Evolutionary conservation across 345 rosid species (phyloP).

Genomic region (Durio zibethinus): DNA sequence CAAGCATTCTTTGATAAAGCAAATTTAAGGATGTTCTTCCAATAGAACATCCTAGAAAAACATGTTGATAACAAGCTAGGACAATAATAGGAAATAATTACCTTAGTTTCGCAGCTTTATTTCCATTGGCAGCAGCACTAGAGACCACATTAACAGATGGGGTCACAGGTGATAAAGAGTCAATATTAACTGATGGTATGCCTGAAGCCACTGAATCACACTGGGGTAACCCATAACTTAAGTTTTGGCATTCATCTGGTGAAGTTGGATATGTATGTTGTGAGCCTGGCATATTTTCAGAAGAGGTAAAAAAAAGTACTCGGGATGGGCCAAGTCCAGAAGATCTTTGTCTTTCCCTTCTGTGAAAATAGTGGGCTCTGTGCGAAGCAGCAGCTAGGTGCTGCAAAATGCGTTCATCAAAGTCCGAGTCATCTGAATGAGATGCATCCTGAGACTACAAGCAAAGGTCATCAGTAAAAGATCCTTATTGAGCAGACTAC

Average conservation of each 20-base stretch:
- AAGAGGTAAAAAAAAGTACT: conserved; percentile 27
- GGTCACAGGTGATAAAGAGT: conserved; percentile 25
- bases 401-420: conserved; percentile 62
- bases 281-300: conserved; percentile 21
- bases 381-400: conserved; percentile 57
- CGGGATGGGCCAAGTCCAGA: conserved; percentile 36
- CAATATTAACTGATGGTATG: conserved; percentile 22
- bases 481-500: background rate
- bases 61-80: background rate
- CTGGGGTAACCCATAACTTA: conserved; percentile 28
- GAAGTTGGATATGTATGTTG: conserved; percentile 18
- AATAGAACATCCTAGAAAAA: background rate
- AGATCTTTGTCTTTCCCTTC: conserved; percentile 57
- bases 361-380: conserved; percentile 42
- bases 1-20: background rate
- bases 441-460: conserved; percentile 43
- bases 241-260: conserved; percentile 24
- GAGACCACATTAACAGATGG: conserved; percentile 27
- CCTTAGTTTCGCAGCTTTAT: conserved; percentile 43
- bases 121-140: conserved; percentile 29
- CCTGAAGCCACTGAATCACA: conserved; percentile 28
- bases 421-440: conserved; percentile 47
- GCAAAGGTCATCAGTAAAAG: background rate
- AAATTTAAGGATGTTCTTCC: background rate
- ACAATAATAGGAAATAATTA: conserved; percentile 20